Percentiles rank a stretch among this genome's conserved stretches.
Evolutionary conservation across 2,329 filamentous ascomycete species (phyloP).

Genomic region (Pyrenochaeta sp.): DNA sequence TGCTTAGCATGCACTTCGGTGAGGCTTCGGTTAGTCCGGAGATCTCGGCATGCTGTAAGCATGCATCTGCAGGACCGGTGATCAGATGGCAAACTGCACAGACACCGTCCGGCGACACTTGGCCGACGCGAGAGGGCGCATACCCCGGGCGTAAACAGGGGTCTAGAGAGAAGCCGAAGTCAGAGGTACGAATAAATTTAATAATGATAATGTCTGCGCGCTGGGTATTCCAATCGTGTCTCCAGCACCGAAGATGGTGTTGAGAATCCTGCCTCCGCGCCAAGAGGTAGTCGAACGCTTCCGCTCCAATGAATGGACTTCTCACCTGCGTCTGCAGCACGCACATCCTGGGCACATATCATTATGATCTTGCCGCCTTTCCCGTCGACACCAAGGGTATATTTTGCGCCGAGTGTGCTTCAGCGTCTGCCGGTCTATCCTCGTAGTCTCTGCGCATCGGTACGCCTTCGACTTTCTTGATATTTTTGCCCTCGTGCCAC

Average conservation of each 20-base stretch:
- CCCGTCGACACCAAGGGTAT: slow-evolving; percentile 28
- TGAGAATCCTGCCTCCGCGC: slow-evolving; percentile 1
- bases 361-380: slow-evolving; percentile 34
- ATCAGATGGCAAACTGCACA: slow-evolving; percentile 16
- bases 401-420: slow-evolving; percentile 29
- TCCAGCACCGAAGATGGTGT: neutral
- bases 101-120: slow-evolving; percentile 7
- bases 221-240: neutral
- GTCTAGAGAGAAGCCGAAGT: neutral
- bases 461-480: slow-evolving; percentile 51
- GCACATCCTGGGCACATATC: slow-evolving; percentile 22
- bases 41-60: slow-evolving; percentile 34
- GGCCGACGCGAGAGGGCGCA: neutral
- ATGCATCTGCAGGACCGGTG: slow-evolving; percentile 18
- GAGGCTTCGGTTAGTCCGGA: slow-evolving; percentile 29
- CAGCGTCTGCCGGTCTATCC: slow-evolving; percentile 28
- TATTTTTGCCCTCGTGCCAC: slow-evolving; percentile 70
- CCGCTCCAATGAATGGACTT: neutral
- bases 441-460: slow-evolving; percentile 39
- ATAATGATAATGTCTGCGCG: neutral
- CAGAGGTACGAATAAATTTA: neutral
- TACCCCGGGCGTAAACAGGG: slow-evolving; percentile 4
- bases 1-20: slow-evolving; percentile 26
- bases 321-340: neutral
- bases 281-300: neutral